Conservation (phyloP, 192 early-diverging fungal genomes). For the Coemansia biformis region DNA sequence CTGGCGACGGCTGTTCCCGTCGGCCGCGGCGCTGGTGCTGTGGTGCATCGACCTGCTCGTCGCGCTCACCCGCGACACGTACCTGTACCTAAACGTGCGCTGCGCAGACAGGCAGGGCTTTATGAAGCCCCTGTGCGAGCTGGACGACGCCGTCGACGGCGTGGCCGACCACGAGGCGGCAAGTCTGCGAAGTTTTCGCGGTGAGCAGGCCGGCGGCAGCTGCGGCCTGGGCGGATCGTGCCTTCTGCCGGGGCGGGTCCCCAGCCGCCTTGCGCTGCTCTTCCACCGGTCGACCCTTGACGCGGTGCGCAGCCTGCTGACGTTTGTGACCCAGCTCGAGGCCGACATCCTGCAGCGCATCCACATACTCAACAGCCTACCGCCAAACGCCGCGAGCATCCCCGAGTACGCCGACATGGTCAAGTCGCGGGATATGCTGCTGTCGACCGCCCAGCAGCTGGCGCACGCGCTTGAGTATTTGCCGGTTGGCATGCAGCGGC, state of each 20-base stretch:
- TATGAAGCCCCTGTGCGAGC: slow-evolving; percentile 32
- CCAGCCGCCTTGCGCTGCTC: slow-evolving; percentile 36
- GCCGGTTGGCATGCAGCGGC: slow-evolving; percentile 37
- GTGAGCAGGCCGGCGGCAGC: slow-evolving; percentile 2
- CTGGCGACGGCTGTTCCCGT: slow-evolving; percentile 33
- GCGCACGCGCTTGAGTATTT: slow-evolving; percentile 46
- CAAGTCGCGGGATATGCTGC: slow-evolving; percentile 31
- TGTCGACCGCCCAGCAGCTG: slow-evolving; percentile 42
- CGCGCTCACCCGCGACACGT: slow-evolving; percentile 44
- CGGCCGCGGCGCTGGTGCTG: slow-evolving; percentile 41
- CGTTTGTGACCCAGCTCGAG: slow-evolving; percentile 33
- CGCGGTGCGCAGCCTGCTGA: slow-evolving; percentile 37
- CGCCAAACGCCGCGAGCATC: slow-evolving; percentile 21
- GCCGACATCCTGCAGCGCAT: slow-evolving; percentile 28
- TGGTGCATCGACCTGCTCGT: slow-evolving; percentile 48
- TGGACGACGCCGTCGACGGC: slow-evolving; percentile 13
- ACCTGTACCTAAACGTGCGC: slow-evolving; percentile 40
- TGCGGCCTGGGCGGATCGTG: slow-evolving; percentile 5
- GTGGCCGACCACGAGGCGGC: slow-evolving; percentile 14
- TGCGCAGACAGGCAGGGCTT: slow-evolving; percentile 30
- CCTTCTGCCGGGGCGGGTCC: slow-evolving; percentile 29
- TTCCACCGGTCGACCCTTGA: slow-evolving; percentile 45
- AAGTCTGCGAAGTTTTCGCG: slow-evolving; percentile 17
- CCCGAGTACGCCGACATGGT: slow-evolving; percentile 29
- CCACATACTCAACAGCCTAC: slow-evolving; percentile 27